These are phyloP conservation scores for Austroboletus novae-zelandiae DNA, from an alignment of 1,284 basidiomycete genomes.

Conservation along the genomic window DNA sequence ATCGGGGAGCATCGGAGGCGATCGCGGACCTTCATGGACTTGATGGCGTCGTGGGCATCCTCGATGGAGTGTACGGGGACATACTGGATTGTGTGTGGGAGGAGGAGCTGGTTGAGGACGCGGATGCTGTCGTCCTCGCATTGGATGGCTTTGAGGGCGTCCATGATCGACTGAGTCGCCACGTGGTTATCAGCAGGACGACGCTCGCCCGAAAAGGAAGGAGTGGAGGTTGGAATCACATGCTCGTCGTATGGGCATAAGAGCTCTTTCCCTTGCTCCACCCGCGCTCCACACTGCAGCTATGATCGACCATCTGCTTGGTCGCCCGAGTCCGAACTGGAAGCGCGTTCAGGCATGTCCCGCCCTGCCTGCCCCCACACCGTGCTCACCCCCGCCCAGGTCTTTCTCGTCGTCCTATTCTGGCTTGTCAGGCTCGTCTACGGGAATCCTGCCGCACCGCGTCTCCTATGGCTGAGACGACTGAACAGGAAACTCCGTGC, in stretches of 20 bases:
- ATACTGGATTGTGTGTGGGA: conserved; percentile 80
- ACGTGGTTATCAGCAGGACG: conserved; percentile 11
- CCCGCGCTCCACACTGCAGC: neutral
- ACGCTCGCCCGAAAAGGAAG: conserved; percentile 19
- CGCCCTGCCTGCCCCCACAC: neutral
- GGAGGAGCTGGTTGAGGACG: conserved; percentile 82
- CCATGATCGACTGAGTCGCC: conserved; percentile 17
- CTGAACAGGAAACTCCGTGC: conserved; percentile 61
- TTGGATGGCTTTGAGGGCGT: conserved; percentile 58
- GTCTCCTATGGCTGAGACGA: conserved; percentile 58
- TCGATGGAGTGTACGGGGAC: conserved; percentile 69
- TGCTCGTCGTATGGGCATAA: conserved; percentile 19
- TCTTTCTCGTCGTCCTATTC: conserved; percentile 86
- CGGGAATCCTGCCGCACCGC: conserved; percentile 68
- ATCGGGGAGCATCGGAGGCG: conserved; percentile 33
- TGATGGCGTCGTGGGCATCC: conserved; percentile 88
- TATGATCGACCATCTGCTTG: conserved; percentile 86
- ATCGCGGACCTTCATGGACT: conserved; percentile 76
- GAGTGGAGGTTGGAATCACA: conserved; percentile 33
- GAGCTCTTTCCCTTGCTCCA: conserved; percentile 4
- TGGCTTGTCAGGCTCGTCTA: conserved; percentile 81
- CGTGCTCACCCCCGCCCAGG: conserved; percentile 40
- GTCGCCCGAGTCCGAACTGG: conserved; percentile 73
- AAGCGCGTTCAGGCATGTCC: conserved; percentile 66
- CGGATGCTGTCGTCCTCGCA: conserved; percentile 62